Conservation (phyloP, 192 early-diverging fungal species). For the Backusella australiensis region DNA sequence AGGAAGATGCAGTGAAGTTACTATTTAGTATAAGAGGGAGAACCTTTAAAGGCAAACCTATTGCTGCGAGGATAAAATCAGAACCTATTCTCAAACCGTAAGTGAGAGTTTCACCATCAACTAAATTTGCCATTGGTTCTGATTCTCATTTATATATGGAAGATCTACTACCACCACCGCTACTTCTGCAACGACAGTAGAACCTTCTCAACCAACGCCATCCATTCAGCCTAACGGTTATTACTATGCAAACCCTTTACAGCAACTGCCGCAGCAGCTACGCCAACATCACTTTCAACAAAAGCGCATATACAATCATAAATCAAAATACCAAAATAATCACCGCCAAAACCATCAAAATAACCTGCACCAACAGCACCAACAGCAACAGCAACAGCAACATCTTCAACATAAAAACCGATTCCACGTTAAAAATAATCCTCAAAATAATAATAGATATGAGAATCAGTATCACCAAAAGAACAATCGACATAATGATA, state of each 20-base stretch:
- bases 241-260: background rate
- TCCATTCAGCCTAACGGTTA: background rate
- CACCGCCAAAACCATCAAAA: background rate
- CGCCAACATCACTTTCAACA: background rate
- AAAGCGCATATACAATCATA: background rate
- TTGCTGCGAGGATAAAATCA: slow-evolving; percentile 47
- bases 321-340: background rate
- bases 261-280: background rate
- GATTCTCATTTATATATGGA: background rate
- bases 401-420: background rate
- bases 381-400: background rate
- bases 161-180: background rate
- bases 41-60: slow-evolving; percentile 33
- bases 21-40: slow-evolving; percentile 30
- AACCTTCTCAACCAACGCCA: background rate
- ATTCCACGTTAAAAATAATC: background rate
- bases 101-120: background rate
- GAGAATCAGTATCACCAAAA: background rate
- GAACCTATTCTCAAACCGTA: slow-evolving; percentile 30
- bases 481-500: background rate
- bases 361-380: background rate
- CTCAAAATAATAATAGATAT: background rate
- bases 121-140: background rate
- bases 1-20: slow-evolving; percentile 42
- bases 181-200: background rate